Percentiles rank a stretch among this genome's conserved stretches.
Evolutionary conservation across 768 basidiomycete species (phyloP).

Genomic region (Boletus sp.): DNA sequence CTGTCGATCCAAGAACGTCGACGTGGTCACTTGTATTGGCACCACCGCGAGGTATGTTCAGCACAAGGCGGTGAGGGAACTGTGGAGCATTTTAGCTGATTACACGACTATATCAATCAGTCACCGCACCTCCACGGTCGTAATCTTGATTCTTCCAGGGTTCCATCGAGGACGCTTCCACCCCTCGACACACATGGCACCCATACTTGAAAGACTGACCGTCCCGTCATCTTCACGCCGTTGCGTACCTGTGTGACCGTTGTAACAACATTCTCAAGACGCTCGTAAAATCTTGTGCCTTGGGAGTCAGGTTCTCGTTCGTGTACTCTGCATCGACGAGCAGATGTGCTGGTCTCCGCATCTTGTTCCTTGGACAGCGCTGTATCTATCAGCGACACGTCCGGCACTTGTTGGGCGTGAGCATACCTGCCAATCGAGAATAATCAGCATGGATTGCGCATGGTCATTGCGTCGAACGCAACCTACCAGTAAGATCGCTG

Average conservation of each 20-base stretch:
- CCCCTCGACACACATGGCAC: constrained; percentile 95
- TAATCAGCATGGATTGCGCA: not conserved
- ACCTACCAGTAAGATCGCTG: constrained; percentile 82
- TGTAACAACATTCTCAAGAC: not conserved
- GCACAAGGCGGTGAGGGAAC: constrained; percentile 76
- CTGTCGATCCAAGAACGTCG: constrained; percentile 75
- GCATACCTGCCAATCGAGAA: constrained; percentile 53
- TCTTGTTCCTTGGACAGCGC: constrained; percentile 44
- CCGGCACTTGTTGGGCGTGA: constrained; percentile 63
- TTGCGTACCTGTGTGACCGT: constrained; percentile 51
- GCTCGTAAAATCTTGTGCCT: constrained; percentile 32
- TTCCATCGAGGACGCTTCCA: constrained; percentile 92
- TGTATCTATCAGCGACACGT: constrained; percentile 50
- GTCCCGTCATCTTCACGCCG: constrained; percentile 96
- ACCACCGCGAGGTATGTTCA: constrained; percentile 79
- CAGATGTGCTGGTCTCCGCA: constrained; percentile 40
- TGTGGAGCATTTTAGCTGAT: constrained; percentile 29
- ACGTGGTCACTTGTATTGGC: constrained; percentile 91
- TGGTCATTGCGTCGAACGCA: constrained; percentile 1
- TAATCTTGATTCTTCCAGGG: constrained; percentile 81
- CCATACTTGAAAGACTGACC: constrained; percentile 77
- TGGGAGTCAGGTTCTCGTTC: constrained; percentile 55
- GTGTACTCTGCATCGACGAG: constrained; percentile 72
- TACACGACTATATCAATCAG: not conserved
- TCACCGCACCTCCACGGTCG: constrained; percentile 74